phyloP scores from a whole-genome alignment of 768 basidiomycete species.

The Sutorius australiensis region DNA sequence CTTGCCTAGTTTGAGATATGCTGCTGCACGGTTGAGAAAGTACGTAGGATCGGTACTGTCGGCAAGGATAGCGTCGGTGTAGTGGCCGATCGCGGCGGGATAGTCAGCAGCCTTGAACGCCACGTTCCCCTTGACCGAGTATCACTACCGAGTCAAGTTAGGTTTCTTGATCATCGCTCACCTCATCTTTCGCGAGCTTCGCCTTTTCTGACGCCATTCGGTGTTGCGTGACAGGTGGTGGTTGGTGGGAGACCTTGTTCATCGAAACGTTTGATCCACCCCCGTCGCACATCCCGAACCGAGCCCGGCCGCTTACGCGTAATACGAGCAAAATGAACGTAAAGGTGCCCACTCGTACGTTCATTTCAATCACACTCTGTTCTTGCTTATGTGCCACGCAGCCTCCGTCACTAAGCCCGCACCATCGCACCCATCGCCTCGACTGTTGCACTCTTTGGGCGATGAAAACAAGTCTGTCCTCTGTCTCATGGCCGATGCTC shows the following conservation, averaged over 20 bases:
- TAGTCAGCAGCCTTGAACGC: conserved; percentile 83
- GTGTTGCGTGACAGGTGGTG: conserved; percentile 1
- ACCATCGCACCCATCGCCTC: conserved; percentile 43
- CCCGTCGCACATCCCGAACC: background rate
- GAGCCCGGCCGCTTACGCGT: conserved; percentile 4
- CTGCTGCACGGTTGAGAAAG: conserved; percentile 84
- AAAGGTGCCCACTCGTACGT: conserved; percentile 28
- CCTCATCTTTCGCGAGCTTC: conserved; percentile 33
- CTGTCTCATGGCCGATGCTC: conserved; percentile 66
- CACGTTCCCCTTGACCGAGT: conserved; percentile 64
- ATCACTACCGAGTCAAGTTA: background rate
- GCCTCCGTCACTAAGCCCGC: conserved; percentile 61
- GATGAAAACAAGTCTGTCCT: conserved; percentile 68
- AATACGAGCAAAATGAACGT: conserved; percentile 3
- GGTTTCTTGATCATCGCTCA: background rate
- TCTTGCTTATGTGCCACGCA: conserved; percentile 22
- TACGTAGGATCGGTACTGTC: conserved; percentile 72
- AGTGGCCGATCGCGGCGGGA: conserved; percentile 78
- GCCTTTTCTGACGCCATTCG: conserved; percentile 36
- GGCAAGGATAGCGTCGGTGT: conserved; percentile 73
- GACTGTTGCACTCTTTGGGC: conserved; percentile 65
- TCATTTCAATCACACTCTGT: background rate
- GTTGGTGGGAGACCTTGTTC: conserved; percentile 1
- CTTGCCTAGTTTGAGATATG: conserved; percentile 94
- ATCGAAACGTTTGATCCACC: too few relatives aligned